Percentiles rank a stretch among this genome's conserved stretches.
Evolutionary conservation across 2,329 filamentous ascomycete species (phyloP).

Genomic region (Tolypocladium inflatum): DNA sequence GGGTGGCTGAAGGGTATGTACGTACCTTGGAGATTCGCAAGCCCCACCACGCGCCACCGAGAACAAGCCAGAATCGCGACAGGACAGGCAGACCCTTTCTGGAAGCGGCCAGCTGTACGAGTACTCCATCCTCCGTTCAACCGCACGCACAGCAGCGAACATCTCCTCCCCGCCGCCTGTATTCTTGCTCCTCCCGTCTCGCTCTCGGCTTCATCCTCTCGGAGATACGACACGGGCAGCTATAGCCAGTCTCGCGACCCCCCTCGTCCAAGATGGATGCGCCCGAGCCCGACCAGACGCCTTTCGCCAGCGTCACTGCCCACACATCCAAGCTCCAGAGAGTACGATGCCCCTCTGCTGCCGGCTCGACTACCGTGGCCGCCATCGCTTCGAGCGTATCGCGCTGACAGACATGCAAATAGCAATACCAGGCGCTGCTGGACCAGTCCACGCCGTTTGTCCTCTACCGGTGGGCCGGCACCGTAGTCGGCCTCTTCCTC

Average conservation of each 20-base stretch:
- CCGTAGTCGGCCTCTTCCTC: constrained; percentile 61
- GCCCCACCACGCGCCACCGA: not conserved
- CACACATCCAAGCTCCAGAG: constrained; percentile 70
- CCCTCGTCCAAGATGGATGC: constrained; percentile 58
- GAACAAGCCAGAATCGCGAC: not conserved
- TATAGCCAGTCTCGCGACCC: not conserved
- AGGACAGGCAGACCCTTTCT: not conserved
- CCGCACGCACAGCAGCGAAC: not conserved
- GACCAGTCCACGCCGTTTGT: constrained; percentile 89
- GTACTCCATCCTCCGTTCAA: not conserved
- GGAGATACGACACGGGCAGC: not conserved
- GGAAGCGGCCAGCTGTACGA: not conserved
- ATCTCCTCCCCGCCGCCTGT: not conserved
- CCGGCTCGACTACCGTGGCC: too few species aligned
- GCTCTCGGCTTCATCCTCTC: not conserved
- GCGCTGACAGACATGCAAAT: constrained; percentile 5
- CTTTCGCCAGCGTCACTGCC: constrained; percentile 80
- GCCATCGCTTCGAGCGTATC: not conserved
- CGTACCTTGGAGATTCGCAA: not conserved
- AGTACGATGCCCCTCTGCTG: constrained; percentile 35
- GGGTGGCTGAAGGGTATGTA: not conserved
- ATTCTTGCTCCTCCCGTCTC: not conserved
- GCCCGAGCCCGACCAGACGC: constrained; percentile 78
- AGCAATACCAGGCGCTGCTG: constrained; percentile 92
- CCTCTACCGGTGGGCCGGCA: constrained; percentile 82